These are phyloP conservation scores for Aspergillus calidoustus DNA, from an alignment of 2,329 filamentous ascomycete species.

Conservation along the genomic window DNA sequence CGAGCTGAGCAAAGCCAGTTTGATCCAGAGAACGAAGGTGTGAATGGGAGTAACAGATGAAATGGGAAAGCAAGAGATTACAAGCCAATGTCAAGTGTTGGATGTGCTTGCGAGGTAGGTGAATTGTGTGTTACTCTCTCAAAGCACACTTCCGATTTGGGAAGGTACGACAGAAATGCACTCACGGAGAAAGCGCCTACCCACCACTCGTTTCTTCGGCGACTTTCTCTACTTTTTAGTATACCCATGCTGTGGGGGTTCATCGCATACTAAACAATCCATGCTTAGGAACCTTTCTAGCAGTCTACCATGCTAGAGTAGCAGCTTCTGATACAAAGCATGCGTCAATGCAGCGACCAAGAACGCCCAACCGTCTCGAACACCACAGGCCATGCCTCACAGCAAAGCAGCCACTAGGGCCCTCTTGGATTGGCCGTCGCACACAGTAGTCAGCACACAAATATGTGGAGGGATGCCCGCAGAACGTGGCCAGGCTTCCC, in stretches of 20 bases:
- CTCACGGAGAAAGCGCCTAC: constrained; percentile 3
- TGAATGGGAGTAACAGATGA: background rate
- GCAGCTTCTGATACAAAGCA: background rate
- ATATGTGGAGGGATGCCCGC: background rate
- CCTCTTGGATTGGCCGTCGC: background rate
- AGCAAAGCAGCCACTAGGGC: background rate
- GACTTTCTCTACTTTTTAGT: background rate
- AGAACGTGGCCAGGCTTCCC: background rate
- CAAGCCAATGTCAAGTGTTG: background rate
- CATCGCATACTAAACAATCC: background rate
- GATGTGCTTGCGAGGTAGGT: background rate
- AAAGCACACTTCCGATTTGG: constrained; percentile 4
- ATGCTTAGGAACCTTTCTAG: background rate
- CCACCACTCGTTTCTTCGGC: background rate
- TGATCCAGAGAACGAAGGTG: background rate
- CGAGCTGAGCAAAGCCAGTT: no score
- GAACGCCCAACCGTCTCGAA: background rate
- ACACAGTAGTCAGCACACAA: background rate
- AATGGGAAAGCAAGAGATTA: background rate
- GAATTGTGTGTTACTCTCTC: constrained; percentile 10
- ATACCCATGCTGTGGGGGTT: background rate
- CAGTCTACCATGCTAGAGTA: background rate
- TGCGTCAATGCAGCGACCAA: background rate
- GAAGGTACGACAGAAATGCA: constrained; percentile 13
- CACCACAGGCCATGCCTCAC: background rate